phyloP scores from a whole-genome alignment of 1,139 yeast species.

The Pichia sp. region DNA sequence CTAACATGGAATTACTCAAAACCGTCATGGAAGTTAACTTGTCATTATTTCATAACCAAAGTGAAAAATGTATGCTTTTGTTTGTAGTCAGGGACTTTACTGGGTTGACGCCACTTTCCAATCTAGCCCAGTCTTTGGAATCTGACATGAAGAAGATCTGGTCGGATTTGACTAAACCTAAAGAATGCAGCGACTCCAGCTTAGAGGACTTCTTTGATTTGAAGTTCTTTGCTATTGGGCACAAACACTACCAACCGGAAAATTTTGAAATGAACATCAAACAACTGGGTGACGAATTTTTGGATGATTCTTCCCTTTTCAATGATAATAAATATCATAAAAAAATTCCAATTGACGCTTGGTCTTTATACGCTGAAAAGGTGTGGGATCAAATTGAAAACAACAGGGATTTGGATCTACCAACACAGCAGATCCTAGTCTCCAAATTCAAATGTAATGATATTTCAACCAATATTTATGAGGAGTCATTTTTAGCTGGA shows the following conservation, averaged over 20 bases:
- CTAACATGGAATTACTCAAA: conserved; percentile 89
- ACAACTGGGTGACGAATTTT: conserved; percentile 53
- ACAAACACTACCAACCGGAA: conserved; percentile 74
- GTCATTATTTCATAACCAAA: conserved; percentile 55
- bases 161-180: conserved; percentile 70
- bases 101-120: conserved; percentile 77
- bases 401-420: conserved; percentile 89
- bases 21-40: conserved; percentile 95
- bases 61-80: conserved; percentile 64
- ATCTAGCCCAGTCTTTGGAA: conserved; percentile 58
- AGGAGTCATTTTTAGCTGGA: conserved; percentile 32
- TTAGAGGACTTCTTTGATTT: conserved; percentile 79
- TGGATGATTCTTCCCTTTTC: conserved; percentile 30
- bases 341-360: conserved; percentile 86
- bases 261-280: conserved; percentile 60
- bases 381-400: conserved; percentile 93
- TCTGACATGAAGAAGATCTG: conserved; percentile 73
- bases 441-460: conserved; percentile 95
- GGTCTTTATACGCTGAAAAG: conserved; percentile 86
- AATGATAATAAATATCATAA: conserved; percentile 75
- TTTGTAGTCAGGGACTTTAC: conserved; percentile 91
- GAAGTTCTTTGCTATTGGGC: conserved; percentile 74
- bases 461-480: conserved; percentile 47
- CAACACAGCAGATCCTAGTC: conserved; percentile 91
- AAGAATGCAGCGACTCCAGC: conserved; percentile 40